phyloP scores from a whole-genome alignment of 164 flowering plant species.

The Stephania japonica region DNA sequence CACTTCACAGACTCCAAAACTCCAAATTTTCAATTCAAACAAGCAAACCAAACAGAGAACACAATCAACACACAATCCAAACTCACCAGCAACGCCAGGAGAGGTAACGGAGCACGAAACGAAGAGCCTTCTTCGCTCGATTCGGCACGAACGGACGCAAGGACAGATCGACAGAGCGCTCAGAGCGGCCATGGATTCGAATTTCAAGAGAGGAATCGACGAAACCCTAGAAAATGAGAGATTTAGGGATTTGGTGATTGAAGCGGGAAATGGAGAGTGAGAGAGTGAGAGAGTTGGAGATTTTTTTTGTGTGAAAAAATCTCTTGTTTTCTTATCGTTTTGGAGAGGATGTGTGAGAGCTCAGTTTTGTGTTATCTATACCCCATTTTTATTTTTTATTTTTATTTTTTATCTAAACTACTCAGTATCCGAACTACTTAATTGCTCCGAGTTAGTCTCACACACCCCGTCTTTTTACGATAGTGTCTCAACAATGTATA shows the following conservation, averaged over 20 bases:
- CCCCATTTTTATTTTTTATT: too few relatives aligned
- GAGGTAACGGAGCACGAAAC: slow-evolving; percentile 37
- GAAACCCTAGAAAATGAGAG: neutral
- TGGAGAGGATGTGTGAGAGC: neutral
- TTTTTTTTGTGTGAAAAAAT: neutral
- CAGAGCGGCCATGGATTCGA: slow-evolving; percentile 46
- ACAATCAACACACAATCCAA: neutral
- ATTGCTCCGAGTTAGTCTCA: too few relatives aligned
- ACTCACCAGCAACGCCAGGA: slow-evolving; percentile 27
- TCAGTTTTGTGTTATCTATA: too few relatives aligned
- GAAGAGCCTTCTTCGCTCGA: slow-evolving; percentile 21
- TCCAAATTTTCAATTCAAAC: too few relatives aligned
- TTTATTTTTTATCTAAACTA: too few relatives aligned
- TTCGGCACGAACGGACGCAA: slow-evolving; percentile 30
- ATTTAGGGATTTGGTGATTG: neutral
- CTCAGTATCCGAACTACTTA: too few relatives aligned
- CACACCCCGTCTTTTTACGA: too few relatives aligned
- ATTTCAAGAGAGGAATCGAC: neutral
- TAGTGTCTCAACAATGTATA: too few relatives aligned
- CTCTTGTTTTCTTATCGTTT: slow-evolving; percentile 5
- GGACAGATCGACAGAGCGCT: slow-evolving; percentile 47
- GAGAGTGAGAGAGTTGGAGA: slow-evolving; percentile 1
- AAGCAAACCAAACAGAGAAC: neutral
- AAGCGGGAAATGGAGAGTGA: slow-evolving; percentile 1
- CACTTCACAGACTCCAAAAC: neutral